These are phyloP conservation scores for Ceratocystis eucalypticola DNA, from an alignment of 2,329 filamentous ascomycete species.

Conservation along the genomic window DNA sequence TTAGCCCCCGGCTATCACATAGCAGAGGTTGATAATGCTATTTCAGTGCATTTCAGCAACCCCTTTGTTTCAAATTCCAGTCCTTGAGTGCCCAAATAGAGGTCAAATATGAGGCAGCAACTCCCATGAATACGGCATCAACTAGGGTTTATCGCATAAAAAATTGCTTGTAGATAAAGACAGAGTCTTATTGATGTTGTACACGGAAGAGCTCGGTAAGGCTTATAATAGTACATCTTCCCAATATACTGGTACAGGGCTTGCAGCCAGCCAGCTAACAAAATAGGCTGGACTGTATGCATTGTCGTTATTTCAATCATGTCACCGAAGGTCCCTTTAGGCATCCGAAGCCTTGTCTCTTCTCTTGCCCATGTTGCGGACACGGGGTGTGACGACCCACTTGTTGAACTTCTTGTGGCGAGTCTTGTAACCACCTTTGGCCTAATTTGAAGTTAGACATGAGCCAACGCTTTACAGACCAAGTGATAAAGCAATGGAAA, in stretches of 20 bases:
- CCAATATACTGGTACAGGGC: conserved; percentile 17
- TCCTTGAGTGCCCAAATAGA: not conserved
- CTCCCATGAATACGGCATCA: not conserved
- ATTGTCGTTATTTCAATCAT: not conserved
- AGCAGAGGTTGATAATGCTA: not conserved
- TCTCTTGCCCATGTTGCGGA: conserved; percentile 84
- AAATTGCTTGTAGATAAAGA: not conserved
- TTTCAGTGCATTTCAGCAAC: not conserved
- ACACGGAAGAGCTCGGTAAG: conserved; percentile 10
- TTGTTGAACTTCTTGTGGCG: conserved; percentile 83
- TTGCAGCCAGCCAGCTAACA: not conserved
- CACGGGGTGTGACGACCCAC: conserved; percentile 70
- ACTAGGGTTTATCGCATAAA: not conserved
- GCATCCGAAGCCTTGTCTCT: conserved; percentile 42
- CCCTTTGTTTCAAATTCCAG: conserved; percentile 6
- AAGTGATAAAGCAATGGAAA: not conserved
- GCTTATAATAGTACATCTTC: conserved; percentile 6
- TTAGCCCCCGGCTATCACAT: not conserved
- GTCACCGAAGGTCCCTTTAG: not conserved
- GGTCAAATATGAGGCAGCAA: not conserved
- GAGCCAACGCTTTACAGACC: not conserved
- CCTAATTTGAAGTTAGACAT: conserved; percentile 31
- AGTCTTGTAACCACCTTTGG: conserved; percentile 86
- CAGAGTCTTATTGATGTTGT: conserved; percentile 14
- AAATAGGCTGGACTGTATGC: not conserved